A percentile compares a stretch with the other conserved stretches of the same genome.
phyloP scores from a whole-genome alignment of 495 filamentous ascomycete species.

The Lophiostoma macrostomum region DNA sequence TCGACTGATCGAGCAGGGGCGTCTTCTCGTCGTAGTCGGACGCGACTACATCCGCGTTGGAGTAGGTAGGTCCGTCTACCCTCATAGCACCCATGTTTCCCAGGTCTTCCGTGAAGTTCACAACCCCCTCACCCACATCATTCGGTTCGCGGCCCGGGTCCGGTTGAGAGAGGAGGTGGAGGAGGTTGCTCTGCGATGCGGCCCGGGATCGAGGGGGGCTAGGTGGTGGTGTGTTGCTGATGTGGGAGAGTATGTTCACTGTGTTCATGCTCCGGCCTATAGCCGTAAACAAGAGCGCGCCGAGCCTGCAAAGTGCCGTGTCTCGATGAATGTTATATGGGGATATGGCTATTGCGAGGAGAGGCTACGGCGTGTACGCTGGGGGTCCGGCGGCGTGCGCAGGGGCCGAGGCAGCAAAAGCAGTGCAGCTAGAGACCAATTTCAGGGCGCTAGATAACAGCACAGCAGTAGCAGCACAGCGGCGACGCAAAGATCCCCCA shows the following conservation, averaged over 20 bases:
- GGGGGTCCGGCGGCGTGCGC: too few species aligned
- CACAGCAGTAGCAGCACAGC: too few species aligned
- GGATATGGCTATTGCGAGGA: too few species aligned
- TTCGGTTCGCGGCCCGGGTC: constrained; percentile 1
- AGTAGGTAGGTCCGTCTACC: constrained; percentile 10
- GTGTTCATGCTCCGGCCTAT: constrained; percentile 84
- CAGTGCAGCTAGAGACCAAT: too few species aligned
- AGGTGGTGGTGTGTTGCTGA: constrained; percentile 56
- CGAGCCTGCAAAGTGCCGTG: too few species aligned
- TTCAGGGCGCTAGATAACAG: too few species aligned
- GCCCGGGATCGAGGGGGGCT: constrained; percentile 33
- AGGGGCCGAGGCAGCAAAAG: too few species aligned
- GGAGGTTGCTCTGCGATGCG: constrained; percentile 29
- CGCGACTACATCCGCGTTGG: constrained; percentile 17
- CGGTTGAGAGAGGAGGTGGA: constrained; percentile 14
- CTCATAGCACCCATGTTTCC: constrained; percentile 22
- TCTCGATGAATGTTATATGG: too few species aligned
- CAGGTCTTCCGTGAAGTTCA: constrained; percentile 22
- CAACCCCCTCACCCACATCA: constrained; percentile 21
- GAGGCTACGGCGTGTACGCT: too few species aligned
- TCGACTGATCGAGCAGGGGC: constrained; percentile 49
- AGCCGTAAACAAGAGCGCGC: constrained; percentile 46
- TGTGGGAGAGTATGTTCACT: constrained; percentile 86
- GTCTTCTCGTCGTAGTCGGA: constrained; percentile 61
- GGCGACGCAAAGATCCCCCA: too few species aligned